Percentiles rank a stretch among this genome's conserved stretches.
Evolutionary conservation across 495 filamentous ascomycete species (phyloP).

Genomic region (Aspergillus asperescens): DNA sequence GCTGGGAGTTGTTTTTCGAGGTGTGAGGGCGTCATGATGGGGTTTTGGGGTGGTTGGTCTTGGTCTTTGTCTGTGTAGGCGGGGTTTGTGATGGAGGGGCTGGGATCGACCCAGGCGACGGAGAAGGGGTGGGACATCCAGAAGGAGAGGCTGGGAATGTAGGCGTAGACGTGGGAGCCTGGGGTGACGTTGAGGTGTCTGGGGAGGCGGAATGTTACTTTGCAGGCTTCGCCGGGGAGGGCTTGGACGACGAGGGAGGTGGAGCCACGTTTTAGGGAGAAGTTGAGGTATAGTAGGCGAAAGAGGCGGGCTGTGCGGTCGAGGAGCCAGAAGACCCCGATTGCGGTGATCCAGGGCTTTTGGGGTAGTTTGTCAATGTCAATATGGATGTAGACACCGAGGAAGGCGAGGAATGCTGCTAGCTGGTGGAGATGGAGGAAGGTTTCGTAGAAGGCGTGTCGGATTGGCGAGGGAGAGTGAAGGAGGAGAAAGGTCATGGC

Average conservation of each 20-base stretch:
- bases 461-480: conserved; percentile 69
- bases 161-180: conserved; percentile 76
- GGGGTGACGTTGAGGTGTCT: conserved; percentile 68
- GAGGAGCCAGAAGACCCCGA: conserved; percentile 58
- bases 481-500: conserved; percentile 59
- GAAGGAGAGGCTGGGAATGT: conserved; percentile 68
- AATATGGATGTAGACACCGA: conserved; percentile 67
- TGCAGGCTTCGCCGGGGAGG: conserved; percentile 51
- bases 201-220: conserved; percentile 67
- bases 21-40: conserved; percentile 17
- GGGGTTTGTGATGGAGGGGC: conserved; percentile 20
- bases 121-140: conserved; percentile 63
- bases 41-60: neutral
- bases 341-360: conserved; percentile 53
- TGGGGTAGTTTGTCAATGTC: conserved; percentile 56
- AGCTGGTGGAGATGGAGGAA: conserved; percentile 78
- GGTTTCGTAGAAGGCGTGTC: conserved; percentile 86
- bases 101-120: conserved; percentile 49
- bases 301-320: conserved; percentile 56
- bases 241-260: conserved; percentile 46
- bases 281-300: conserved; percentile 57
- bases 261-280: conserved; percentile 32
- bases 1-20: conserved; percentile 40
- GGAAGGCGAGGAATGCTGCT: conserved; percentile 56
- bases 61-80: neutral